A percentile compares a stretch with the other conserved stretches of the same genome.
Conservation (phyloP, 1,139 yeast species). For the Nakaseomyces kungkrabaensis region DNA sequence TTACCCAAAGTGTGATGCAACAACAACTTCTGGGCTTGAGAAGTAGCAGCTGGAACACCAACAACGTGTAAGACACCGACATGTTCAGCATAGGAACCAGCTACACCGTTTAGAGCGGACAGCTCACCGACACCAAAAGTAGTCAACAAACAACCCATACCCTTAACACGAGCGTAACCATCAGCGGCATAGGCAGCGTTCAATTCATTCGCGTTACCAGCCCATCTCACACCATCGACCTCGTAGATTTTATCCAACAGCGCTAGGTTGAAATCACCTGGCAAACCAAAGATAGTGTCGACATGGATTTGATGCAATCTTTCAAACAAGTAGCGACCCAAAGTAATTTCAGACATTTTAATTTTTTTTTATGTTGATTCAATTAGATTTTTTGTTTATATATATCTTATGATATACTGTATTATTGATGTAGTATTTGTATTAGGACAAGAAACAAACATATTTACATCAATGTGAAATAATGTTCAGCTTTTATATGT, state of each 20-base stretch:
- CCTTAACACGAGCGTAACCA: conserved; percentile 56
- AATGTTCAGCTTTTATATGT: too few species aligned
- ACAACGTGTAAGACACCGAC: conserved; percentile 72
- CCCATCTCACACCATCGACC: conserved; percentile 50
- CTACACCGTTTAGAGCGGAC: conserved; percentile 69
- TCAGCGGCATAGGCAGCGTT: conserved; percentile 67
- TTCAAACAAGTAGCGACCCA: conserved; percentile 56
- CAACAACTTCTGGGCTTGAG: conserved; percentile 51
- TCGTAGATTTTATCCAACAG: conserved; percentile 52
- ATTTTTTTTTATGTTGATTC: background rate
- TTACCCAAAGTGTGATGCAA: conserved; percentile 65
- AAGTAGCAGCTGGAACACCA: conserved; percentile 54
- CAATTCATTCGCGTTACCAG: conserved; percentile 59
- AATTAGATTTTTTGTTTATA: background rate
- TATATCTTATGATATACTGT: background rate
- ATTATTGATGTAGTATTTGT: background rate
- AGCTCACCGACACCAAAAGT: conserved; percentile 82
- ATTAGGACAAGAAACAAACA: background rate
- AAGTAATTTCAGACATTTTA: conserved; percentile 32
- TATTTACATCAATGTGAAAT: too few species aligned
- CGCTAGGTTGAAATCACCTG: conserved; percentile 59
- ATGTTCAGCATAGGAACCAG: conserved; percentile 71
- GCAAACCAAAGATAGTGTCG: conserved; percentile 53
- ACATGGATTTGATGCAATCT: conserved; percentile 40
- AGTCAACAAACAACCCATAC: conserved; percentile 46